A percentile compares a stretch with the other conserved stretches of the same genome.
Conservation (phyloP, 345 rosid species). For the Rubroshorea leprosula region DNA sequence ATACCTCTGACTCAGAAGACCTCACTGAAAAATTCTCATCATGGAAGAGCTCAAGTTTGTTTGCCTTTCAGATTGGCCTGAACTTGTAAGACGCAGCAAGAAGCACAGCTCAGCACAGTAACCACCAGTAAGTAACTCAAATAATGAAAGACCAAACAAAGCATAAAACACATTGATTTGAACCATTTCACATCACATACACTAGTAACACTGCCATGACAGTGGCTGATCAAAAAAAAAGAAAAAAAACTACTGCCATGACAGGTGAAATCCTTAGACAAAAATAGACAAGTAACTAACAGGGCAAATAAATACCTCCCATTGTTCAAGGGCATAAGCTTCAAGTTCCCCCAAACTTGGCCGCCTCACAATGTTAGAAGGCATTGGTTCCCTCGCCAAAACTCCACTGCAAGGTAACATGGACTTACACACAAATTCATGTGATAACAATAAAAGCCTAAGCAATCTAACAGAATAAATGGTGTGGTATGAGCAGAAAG, state of each 20-base stretch:
- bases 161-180: neutral
- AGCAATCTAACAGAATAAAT: constrained; percentile 12
- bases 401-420: constrained; percentile 50
- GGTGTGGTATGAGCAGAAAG: neutral
- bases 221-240: no score
- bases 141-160: neutral
- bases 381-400: constrained; percentile 89
- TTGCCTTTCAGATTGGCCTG: constrained; percentile 61
- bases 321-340: constrained; percentile 70
- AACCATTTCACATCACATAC: neutral
- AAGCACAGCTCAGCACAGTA: constrained; percentile 58
- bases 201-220: no score
- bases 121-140: no score
- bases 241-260: no score
- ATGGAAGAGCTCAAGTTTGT: constrained; percentile 82
- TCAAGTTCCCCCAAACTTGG: constrained; percentile 79
- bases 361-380: constrained; percentile 48
- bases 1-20: constrained; percentile 76
- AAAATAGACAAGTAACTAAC: no score
- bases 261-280: constrained; percentile 14
- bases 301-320: constrained; percentile 59
- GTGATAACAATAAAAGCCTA: constrained; percentile 5
- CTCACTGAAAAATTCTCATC: constrained; percentile 87
- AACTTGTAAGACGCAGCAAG: constrained; percentile 83
- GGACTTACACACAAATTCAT: neutral